Base-by-base conservation (phyloP, 2,329 filamentous ascomycete species). In the Botryotinia narcissicola region DNA sequence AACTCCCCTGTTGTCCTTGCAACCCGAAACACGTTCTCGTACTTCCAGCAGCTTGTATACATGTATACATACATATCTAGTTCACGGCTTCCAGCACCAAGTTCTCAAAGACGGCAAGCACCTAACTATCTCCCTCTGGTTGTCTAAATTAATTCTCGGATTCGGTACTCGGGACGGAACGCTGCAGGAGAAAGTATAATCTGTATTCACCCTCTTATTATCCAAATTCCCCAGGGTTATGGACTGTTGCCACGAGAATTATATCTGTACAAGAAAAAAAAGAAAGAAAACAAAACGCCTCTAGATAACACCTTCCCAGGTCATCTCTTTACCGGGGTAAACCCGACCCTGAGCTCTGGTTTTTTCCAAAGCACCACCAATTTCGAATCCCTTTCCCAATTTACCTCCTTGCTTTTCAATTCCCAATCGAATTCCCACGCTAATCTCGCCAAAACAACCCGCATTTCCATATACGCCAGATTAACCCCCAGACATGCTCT, bases 401-500 rank as follows among this genome's bases (percentile, higher is more conserved):
- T 32, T 44, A 73, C 42, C 8, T 73, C 71, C 57, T 4, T 51
- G 18, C 16, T 70, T 8, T 67, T 32, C 35, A 73, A 62, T n/a
- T 60, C 42, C 67, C 66, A 70, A 22, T 73, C 72, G 32, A 73
- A 73, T 20, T 63, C 67, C 44, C 66, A 70, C 16, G 40, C 18
- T 29, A 73, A 59, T 20, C 48, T 73, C 14, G 72, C 68, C 44
- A 73, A 40, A 29, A 73, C 48, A 0, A 73, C 25, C 16, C 72
- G 32, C 60, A 71, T 64, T n/a, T 71, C 72, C 67, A 71, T 64
- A 9, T 71, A 73, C 12, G 60, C 72, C 16, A 73, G n/a, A 42
- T 64, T 71, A 29, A 71, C 46, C 12, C 68, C 72, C 32, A 73
- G 22, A 25, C 60, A 66, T 12, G 14, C 51, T 48, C 72, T 48